Evolutionary conservation across 176 grass and related monocot genomes (phyloP), one percentile per base, ranked within the genome.

Genomic region (Puya raimondii): DNA sequence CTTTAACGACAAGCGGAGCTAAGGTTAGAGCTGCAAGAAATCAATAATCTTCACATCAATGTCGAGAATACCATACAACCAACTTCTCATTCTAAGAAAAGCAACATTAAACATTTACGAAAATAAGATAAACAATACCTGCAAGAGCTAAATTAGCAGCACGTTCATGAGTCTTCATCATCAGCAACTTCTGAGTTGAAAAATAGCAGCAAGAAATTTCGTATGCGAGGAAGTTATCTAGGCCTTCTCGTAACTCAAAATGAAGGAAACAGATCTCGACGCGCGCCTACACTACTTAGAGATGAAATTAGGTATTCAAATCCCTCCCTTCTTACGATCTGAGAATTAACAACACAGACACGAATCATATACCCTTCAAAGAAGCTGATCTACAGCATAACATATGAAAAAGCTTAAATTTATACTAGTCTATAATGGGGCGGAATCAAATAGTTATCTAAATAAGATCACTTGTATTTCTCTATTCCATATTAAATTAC

Each of bases 121-220:
- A 21, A 78, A 26, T 68, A 66, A 13, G 23, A 2, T 48, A 15
- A 65, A 70, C 20, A 53, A 12, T 72, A 92, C 93, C 93, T 12
- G 84, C 72, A 85, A 97, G 93, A 59, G 84, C 84, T 76, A 97
- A 52, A 47, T 74, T 97, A 0, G 89, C 89, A 69, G 85, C 83
- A 15, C 79, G 73, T 74, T 89, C 92, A 64, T 80, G 83, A 0
- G 76, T 74, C 47, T 23, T 97, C 93, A 92, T 97, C 15, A 8
- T 77, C 27, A 74, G 21, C 2, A 69, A 69, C 33, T 61, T 50
- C 42, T 59, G 17, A 47, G 3, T 69, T 53, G 14, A 13, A 16
- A 16, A 42, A 42, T 42, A 11, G 74, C 25, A 76, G n/a, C 21
- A 61, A 20, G 6, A 61, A 61, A 61, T 16, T 61, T 61, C 22